Conservation (phyloP, 176 grass and related monocot genomes). For the Phoenix roebelenii region DNA sequence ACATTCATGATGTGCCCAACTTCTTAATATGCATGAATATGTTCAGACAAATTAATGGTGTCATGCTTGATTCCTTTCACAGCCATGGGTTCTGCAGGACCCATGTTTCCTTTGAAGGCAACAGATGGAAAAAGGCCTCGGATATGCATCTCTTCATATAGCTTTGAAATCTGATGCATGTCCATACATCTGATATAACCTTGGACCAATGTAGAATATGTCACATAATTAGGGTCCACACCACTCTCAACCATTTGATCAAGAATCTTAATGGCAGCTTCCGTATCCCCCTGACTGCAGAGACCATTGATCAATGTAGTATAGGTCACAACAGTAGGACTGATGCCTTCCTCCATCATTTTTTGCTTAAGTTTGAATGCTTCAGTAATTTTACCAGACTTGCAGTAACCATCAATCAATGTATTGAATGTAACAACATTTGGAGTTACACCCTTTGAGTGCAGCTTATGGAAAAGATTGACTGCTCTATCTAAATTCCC, state of each 20-base stretch:
- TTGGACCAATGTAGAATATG: constrained; percentile 72
- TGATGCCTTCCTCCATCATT: constrained; percentile 70
- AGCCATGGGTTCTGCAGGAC: constrained; percentile 19
- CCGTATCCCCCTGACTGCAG: constrained; percentile 73
- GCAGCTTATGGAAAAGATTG: constrained; percentile 74
- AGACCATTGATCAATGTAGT: constrained; percentile 87
- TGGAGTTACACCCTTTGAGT: constrained; percentile 43
- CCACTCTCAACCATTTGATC: constrained; percentile 90
- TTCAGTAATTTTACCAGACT: constrained; percentile 55
- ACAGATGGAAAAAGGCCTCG: constrained; percentile 44
- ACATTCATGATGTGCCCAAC: constrained; percentile 1
- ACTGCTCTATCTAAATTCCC: constrained; percentile 55
- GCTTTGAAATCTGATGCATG: constrained; percentile 60
- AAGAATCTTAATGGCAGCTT: constrained; percentile 82
- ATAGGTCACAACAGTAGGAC: constrained; percentile 74
- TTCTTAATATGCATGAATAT: constrained; percentile 14
- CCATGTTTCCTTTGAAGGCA: constrained; percentile 16
- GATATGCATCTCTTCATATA: constrained; percentile 81
- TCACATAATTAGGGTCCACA: constrained; percentile 82
- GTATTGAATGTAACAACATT: constrained; percentile 80
- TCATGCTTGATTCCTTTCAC: background rate
- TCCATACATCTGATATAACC: constrained; percentile 69
- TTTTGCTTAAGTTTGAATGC: constrained; percentile 87
- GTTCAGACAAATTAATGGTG: constrained; percentile 1
- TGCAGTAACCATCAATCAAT: constrained; percentile 78